Evolutionary conservation across 2,329 filamentous ascomycete genomes (phyloP), one percentile per base, ranked within the genome.

Genomic region (Epichloe uncinata): DNA sequence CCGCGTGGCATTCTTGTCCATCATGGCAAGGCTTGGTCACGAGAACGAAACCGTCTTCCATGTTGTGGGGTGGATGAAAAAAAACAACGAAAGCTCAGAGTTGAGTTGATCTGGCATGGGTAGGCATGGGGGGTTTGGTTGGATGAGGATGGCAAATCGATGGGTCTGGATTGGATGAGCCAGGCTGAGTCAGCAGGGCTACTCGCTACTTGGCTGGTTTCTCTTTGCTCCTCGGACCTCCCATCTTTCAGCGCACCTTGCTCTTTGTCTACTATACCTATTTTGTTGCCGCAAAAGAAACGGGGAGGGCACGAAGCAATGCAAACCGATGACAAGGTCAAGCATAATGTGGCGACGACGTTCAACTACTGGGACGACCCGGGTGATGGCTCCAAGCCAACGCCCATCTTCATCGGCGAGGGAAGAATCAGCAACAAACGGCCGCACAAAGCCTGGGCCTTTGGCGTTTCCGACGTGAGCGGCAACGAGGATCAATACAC

Each of bases 351-450:
- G 5, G 57, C 60, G 6, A 64, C 69, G 4, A 58, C 59, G 1
- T 50, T 72, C 26, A 66, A 70, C 57, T 72, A 66, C 58, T 66
- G 63, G 57, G 63, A 69, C 53, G 66, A 68, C 40, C 63, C 66
- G 0, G 66, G 67, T 30, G 68, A 72, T 50, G 69, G 69, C 26
- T 66, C 67, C 5, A 63, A 65, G n/a, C 69, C 69, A 0, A 59
- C 60, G 1, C 64, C 68, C 1, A 63, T 62, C 6, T 66, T 63
- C 51, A 58, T 63, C 7, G 60, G 57, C 51, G 53, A 56, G 35
- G 56, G 57, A 1, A 50, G 51, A 35, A 58, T 59, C 48, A 59
- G 50, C 50, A 59, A 67, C 54, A 58, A 64, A 48, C 56, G 64
- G 1, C 61, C 60, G 30, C 59, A 61, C 57, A 57, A 56, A 8